Conservation (phyloP, 345 rosid species). For the Eucalyptus tenuipes region DNA sequence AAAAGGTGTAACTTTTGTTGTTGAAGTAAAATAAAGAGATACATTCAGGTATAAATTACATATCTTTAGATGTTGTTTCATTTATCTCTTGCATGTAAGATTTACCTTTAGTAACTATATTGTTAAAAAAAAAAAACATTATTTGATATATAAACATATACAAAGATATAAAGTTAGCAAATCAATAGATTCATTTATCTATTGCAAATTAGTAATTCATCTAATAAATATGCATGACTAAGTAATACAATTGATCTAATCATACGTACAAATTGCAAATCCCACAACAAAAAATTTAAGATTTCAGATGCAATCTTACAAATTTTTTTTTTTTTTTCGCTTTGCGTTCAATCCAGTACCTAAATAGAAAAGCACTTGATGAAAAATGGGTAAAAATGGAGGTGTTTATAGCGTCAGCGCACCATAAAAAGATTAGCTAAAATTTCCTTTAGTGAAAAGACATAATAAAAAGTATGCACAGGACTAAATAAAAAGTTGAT, state of each 20-base stretch:
- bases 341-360: neutral
- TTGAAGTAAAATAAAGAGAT: too few relatives aligned
- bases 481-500: neutral
- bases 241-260: fast-evolving
- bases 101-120: neutral
- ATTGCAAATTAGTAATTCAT: too few relatives aligned
- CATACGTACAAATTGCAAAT: neutral
- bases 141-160: too few relatives aligned
- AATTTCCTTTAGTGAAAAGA: neutral
- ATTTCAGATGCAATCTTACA: neutral
- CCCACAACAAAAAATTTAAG: neutral
- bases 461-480: too few relatives aligned
- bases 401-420: neutral
- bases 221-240: neutral
- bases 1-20: neutral
- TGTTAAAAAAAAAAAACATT: too few relatives aligned
- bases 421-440: neutral
- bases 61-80: neutral
- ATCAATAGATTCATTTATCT: too few relatives aligned
- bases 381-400: neutral
- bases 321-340: too few relatives aligned
- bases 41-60: too few relatives aligned
- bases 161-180: too few relatives aligned
- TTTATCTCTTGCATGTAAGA: neutral
- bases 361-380: neutral